Evolutionary conservation across 495 filamentous ascomycete species (phyloP), one percentile per base, ranked within the genome.

Genomic region (Durotheca rogersii): DNA sequence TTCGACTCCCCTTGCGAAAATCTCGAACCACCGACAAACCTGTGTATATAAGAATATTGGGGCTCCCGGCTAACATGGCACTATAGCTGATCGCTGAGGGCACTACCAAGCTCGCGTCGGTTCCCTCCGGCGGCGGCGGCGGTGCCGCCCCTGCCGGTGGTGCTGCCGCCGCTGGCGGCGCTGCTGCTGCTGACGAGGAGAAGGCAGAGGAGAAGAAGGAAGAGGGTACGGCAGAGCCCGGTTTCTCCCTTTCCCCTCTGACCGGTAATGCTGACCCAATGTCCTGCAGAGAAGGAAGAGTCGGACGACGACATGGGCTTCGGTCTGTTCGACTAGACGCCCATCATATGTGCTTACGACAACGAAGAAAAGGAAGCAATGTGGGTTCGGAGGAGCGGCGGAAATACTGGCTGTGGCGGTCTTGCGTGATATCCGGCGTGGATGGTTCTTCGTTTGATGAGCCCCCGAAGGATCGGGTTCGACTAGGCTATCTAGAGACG

Each of bases 281-380:
- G 5, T 9, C 35, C 21, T 56, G n/a, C n/a, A 80, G 77, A 75
- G 67, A 79, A 77, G 73, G 77, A 85, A 76, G 93, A 97, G 83
- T 97, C 93, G 69, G 93, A 99, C 75, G 93, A 99, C 71, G 93
- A 99, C 71, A 99, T 99, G 93, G 93, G 93, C 68, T 96, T 99
- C 81, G 93, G 93, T 86, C 90, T 99, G 51, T 97, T 97, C 86
- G 92, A 96, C 80, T 96, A 89, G 82, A 57, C 67, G 46, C n/a
- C 42, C 25, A 14, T 42, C 46, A 46, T 49, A 41, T 31, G 4
- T 36, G 32, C n/a, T 50, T 45, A 47, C 46, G 39, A 30, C 52
- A 62, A 62, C 56, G 50, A 66, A 63, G 47, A 51, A 46, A 58
- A 45, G 44, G 50, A 66, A 63, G 47, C 52, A 46, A 58, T 48